phyloP scores from a whole-genome alignment of 176 grass and related monocot genomes.

The Oryza punctata region DNA sequence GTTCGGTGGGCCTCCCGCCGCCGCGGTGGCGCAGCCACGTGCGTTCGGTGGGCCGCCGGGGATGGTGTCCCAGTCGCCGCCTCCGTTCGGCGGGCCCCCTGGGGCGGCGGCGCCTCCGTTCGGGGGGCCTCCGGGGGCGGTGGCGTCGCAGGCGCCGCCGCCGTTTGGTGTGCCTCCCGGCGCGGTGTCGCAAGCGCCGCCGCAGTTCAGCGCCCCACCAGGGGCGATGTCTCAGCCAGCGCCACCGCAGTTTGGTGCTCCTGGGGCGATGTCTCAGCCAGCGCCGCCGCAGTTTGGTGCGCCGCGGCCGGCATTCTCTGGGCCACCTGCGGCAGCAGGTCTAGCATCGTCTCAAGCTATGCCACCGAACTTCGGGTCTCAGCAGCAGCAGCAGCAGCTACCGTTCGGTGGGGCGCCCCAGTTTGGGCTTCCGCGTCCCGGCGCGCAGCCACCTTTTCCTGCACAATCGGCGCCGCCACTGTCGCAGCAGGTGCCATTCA shows the following conservation, averaged over 20 bases:
- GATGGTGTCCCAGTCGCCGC: no score
- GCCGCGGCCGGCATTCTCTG: conserved; percentile 16
- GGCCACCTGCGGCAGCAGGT: conserved; percentile 20
- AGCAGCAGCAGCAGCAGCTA: conserved; percentile 29
- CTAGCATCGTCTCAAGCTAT: not conserved
- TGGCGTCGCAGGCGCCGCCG: not conserved
- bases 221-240: not conserved
- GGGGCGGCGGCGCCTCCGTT: not conserved
- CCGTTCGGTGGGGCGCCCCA: conserved; percentile 27
- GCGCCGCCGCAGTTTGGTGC: conserved; percentile 26
- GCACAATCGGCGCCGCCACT: not conserved
- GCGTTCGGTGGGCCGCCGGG: conserved; percentile 27
- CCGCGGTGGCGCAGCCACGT: no score
- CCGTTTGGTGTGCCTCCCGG: not conserved
- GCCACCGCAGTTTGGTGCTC: conserved; percentile 24
- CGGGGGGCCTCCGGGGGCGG: conserved; percentile 26
- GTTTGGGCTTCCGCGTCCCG: conserved; percentile 37
- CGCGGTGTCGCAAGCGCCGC: conserved; percentile 4
- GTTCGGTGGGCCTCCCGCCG: conserved; percentile 12
- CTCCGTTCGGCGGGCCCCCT: conserved; percentile 38
- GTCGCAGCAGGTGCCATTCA: conserved; percentile 38
- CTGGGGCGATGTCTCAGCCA: conserved; percentile 20
- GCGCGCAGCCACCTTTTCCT: conserved; percentile 37
- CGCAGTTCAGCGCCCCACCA: not conserved
- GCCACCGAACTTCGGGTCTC: conserved; percentile 42